Evolutionary conservation across 352 stramenopile species (phyloP).

Genomic region (Globisporangium abappressorium): DNA sequence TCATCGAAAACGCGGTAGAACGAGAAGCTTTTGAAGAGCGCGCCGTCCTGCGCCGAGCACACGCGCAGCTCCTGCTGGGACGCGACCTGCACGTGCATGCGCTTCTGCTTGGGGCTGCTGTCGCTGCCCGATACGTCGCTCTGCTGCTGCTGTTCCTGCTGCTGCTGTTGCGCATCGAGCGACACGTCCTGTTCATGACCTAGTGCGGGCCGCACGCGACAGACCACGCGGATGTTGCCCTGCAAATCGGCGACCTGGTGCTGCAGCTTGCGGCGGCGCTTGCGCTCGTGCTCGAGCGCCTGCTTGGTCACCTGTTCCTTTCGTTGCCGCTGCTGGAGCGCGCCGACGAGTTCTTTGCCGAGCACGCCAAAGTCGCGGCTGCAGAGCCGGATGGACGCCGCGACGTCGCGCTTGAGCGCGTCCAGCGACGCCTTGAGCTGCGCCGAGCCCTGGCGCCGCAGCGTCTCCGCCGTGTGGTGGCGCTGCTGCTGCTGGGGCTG

Average conservation of each 20-base stretch:
- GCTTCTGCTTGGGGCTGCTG: slow-evolving; percentile 15
- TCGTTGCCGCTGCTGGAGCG: slow-evolving; percentile 32
- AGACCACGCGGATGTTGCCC: slow-evolving; percentile 75
- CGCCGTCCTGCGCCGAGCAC: slow-evolving; percentile 37
- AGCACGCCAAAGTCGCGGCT: slow-evolving; percentile 69
- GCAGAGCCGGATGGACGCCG: slow-evolving; percentile 65
- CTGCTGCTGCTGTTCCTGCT: not conserved
- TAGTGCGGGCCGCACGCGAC: slow-evolving; percentile 60
- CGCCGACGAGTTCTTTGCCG: slow-evolving; percentile 52
- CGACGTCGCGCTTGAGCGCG: slow-evolving; percentile 61
- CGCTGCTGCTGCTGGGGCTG: not conserved
- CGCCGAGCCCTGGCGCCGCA: slow-evolving; percentile 20
- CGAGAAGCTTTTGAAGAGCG: slow-evolving; percentile 79
- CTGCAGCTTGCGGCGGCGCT: slow-evolving; percentile 38
- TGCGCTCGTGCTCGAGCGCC: slow-evolving; percentile 55
- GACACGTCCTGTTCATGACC: slow-evolving; percentile 11
- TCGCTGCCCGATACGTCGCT: slow-evolving; percentile 8
- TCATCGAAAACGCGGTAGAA: slow-evolving; percentile 86
- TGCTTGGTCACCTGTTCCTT: slow-evolving; percentile 33
- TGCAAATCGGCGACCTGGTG: slow-evolving; percentile 44
- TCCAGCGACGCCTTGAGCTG: slow-evolving; percentile 42
- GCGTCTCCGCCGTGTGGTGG: slow-evolving; percentile 4
- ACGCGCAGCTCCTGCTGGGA: slow-evolving; percentile 18
- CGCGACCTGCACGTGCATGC: slow-evolving; percentile 24
- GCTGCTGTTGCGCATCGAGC: slow-evolving; percentile 15